Conservation (phyloP, 768 basidiomycete species). For the Mycena leptocephala region DNA sequence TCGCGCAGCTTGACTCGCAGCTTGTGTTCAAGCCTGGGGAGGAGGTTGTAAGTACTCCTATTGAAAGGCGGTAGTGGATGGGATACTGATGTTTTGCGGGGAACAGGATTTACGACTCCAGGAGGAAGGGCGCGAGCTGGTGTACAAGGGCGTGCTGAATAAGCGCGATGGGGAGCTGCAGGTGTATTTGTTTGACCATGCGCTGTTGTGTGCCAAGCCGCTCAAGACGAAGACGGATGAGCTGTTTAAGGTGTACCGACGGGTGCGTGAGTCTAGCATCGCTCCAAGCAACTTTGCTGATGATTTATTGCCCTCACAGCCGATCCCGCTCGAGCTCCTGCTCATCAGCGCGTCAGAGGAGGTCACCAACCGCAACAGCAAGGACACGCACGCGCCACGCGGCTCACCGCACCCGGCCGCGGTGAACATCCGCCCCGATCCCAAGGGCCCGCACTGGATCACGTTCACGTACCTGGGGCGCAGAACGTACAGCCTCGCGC, state of each 20-base stretch:
- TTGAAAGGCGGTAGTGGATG: not conserved
- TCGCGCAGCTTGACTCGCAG: constrained; percentile 94
- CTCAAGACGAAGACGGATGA: constrained; percentile 92
- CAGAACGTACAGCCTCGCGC: constrained; percentile 91
- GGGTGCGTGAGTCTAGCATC: constrained; percentile 73
- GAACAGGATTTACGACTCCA: constrained; percentile 85
- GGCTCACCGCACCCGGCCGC: constrained; percentile 52
- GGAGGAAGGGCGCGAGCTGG: constrained; percentile 92
- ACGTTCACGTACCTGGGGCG: constrained; percentile 96
- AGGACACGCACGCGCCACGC: constrained; percentile 42
- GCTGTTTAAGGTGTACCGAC: constrained; percentile 93
- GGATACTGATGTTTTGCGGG: not conserved
- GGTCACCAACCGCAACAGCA: constrained; percentile 47
- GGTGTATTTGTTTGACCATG: constrained; percentile 98
- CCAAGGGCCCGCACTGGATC: constrained; percentile 91
- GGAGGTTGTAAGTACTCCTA: constrained; percentile 76
- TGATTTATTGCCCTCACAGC: constrained; percentile 61
- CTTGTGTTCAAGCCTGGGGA: constrained; percentile 92
- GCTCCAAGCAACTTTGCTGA: constrained; percentile 10
- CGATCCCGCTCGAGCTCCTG: constrained; percentile 95
- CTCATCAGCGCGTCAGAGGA: constrained; percentile 88
- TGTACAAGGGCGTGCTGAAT: constrained; percentile 92
- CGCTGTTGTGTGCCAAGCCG: constrained; percentile 91
- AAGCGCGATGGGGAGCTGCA: constrained; percentile 94
- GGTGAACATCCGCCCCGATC: constrained; percentile 69